Conservation (phyloP, 768 basidiomycete species). For the Pseudohyphozyma bogoriensis region DNA sequence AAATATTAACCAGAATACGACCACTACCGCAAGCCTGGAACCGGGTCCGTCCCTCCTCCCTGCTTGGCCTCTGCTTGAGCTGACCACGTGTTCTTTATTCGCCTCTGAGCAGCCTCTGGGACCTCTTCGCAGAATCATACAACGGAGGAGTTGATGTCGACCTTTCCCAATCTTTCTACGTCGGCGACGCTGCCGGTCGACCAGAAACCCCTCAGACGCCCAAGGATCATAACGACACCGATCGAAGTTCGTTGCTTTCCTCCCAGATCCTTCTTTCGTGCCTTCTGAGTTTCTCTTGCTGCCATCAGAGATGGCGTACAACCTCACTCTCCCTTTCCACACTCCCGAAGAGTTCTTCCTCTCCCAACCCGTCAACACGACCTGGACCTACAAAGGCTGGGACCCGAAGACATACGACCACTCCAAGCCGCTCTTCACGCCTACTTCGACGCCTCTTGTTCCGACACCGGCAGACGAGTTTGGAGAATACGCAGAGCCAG, state of each 20-base stretch:
- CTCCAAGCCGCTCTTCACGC: slow-evolving; percentile 43
- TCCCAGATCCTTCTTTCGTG: not conserved
- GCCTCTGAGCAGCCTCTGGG: no score
- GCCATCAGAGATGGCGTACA: slow-evolving; percentile 23
- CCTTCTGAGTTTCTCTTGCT: not conserved
- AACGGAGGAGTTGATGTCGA: slow-evolving; percentile 52
- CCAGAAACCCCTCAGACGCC: not conserved
- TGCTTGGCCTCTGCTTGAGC: no score
- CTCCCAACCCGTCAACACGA: not conserved
- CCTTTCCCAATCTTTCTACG: slow-evolving; percentile 36
- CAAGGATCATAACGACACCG: slow-evolving; percentile 23
- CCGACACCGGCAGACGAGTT: no score
- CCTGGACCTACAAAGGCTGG: slow-evolving; percentile 10
- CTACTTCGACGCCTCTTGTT: slow-evolving; percentile 43
- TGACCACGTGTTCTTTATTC: no score
- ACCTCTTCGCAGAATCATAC: slow-evolving; percentile 29
- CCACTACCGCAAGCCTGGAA: slow-evolving; percentile 40
- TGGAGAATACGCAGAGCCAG: slow-evolving; percentile 5
- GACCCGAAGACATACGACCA: slow-evolving; percentile 9
- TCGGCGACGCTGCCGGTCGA: slow-evolving; percentile 43
- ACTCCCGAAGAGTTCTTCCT: slow-evolving; percentile 32
- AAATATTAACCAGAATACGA: no score
- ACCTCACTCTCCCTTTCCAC: slow-evolving; percentile 27
- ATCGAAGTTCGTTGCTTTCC: slow-evolving; percentile 16
- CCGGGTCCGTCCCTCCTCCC: no score